Base-by-base conservation (phyloP, 441 rosid genomes). In the Mallotus repandus region DNA sequence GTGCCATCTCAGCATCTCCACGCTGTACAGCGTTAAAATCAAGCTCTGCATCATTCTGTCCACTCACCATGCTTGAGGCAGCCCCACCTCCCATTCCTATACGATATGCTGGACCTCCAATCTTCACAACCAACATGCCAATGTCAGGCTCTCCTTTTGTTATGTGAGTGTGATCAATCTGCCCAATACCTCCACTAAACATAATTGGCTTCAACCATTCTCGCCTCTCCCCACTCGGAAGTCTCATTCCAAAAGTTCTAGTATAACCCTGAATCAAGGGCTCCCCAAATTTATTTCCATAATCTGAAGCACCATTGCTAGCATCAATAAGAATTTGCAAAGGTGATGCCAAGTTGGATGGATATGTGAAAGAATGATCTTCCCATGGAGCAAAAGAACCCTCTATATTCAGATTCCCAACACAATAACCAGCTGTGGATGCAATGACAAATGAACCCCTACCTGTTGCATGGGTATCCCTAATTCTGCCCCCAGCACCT, bases 51-150 rank as follows among this genome's bases (percentile, higher is more conserved):
- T 90, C 96, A 55, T 93, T 93, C 83, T 90, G 97, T 29, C 98
- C 97, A 85, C 99, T 93, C 41, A 90, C 99, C 99, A 90, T 93
- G 82, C 97, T 96, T 1, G 97, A 93, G 19, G 97, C 98, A 14
- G 97, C 99, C 18, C 98, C 98, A 69, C 99, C 98, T 74, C 98
- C 97, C 98, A 93, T 96, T 57, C 98, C 98, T 77, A 96, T 93
- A 38, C 94, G 92, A 80, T 96, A 96, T 50, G 98, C 99, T 74
- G 99, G 97, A 61, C 99, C 99, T 75, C 98, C 99, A 80, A 96
- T 90, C 85, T 96, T 96, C 1, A 96, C 98, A 66, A 93, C 98
- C 76, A 93, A 77, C 98, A 93, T 93, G 32, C 97, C 99, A 53
- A 88, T 80, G 62, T 93, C 97, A 58, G 98, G 94, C 59, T 93